Evolutionary conservation across 768 basidiomycete species (phyloP).

Genomic region (Chalciporus sphaerocephalus): DNA sequence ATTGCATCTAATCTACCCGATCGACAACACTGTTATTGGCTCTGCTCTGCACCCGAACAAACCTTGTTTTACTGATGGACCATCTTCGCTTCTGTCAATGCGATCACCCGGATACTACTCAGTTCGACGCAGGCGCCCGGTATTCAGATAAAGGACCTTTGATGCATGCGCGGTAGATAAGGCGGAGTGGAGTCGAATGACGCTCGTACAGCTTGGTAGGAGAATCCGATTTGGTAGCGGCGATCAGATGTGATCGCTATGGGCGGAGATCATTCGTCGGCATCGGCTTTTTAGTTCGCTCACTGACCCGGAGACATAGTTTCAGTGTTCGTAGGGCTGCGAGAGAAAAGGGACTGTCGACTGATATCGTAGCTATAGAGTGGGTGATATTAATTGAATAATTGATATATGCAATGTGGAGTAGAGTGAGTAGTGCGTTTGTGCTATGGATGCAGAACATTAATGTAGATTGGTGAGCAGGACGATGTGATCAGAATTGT

Average conservation of each 20-base stretch:
- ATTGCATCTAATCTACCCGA: constrained; percentile 11
- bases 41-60: background rate
- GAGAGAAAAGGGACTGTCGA: background rate
- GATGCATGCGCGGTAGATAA: constrained; percentile 16
- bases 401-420: constrained; percentile 1
- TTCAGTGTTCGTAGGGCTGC: background rate
- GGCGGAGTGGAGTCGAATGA: constrained; percentile 3
- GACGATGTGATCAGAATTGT: constrained; percentile 4
- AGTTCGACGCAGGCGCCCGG: constrained; percentile 88
- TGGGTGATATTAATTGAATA: background rate
- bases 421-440: background rate
- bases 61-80: constrained; percentile 11
- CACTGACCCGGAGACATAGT: background rate
- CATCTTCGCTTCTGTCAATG: constrained; percentile 46
- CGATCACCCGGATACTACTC: constrained; percentile 76
- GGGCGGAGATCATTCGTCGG: background rate
- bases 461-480: background rate
- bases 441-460: background rate
- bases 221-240: constrained; percentile 17
- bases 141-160: constrained; percentile 79
- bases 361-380: no score
- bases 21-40: constrained; percentile 9
- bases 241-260: constrained; percentile 18
- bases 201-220: constrained; percentile 23
- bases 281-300: constrained; percentile 1